Conservation (phyloP, 768 basidiomycete species). For the Boletus barrowsii region DNA sequence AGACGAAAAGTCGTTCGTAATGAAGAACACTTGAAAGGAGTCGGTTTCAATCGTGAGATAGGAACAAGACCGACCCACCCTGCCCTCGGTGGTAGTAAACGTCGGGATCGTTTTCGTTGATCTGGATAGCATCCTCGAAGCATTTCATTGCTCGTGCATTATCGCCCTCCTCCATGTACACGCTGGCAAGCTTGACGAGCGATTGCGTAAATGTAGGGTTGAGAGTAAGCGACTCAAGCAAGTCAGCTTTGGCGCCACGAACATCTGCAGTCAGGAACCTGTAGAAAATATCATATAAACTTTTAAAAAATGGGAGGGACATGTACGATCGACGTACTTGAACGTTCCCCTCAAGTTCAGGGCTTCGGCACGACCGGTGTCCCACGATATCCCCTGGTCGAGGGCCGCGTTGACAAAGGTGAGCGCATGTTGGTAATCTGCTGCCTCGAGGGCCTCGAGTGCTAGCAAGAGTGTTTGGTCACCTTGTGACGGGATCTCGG, state of each 20-base stretch:
- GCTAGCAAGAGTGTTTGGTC: constrained; percentile 82
- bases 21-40: constrained; percentile 72
- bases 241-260: constrained; percentile 75
- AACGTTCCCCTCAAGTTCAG: constrained; percentile 94
- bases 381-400: constrained; percentile 79
- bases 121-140: constrained; percentile 84
- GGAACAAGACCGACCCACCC: constrained; percentile 42
- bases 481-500: constrained; percentile 71
- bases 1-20: constrained; percentile 82
- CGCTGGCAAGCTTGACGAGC: constrained; percentile 94
- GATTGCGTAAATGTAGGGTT: constrained; percentile 75
- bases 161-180: constrained; percentile 94
- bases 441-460: constrained; percentile 77
- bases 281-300: background rate
- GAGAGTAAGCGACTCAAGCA: constrained; percentile 71
- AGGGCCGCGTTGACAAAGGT: constrained; percentile 81
- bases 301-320: background rate
- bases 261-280: constrained; percentile 91
- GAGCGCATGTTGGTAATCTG: constrained; percentile 80
- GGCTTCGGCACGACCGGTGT: constrained; percentile 77
- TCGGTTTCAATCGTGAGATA: background rate
- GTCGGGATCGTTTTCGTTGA: constrained; percentile 85
- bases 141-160: constrained; percentile 79
- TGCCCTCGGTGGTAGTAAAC: constrained; percentile 99
- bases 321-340: constrained; percentile 55